Evolutionary conservation across 1,284 basidiomycete species (phyloP), one percentile per base, ranked within the genome.

Genomic region (Kwoniella shivajii): DNA sequence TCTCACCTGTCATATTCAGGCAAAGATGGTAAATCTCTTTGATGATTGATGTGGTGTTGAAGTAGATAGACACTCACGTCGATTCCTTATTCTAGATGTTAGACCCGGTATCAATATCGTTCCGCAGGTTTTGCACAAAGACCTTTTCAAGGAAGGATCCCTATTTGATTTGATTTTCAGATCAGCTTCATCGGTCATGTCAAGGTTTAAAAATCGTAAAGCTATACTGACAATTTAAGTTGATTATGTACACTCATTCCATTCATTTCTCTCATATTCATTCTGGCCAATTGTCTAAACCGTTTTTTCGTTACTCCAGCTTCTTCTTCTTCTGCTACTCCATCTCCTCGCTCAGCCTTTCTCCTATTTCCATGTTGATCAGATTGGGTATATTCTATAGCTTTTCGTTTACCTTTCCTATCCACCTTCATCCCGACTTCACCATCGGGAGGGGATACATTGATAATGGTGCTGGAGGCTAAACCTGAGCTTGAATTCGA

Each of bases 101-200:
- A 75, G 46, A 3, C 75, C 75, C 6, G 74, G 74, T 10, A 77
- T 60, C 1, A 75, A 64, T 1, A 75, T 63, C 1, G 75, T 69
- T 11, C 59, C 57, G 63, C 75, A 77, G 6, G 26, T 37, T 22
- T 50, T 54, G 57, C 75, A 77, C 20, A 74, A 48, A 0, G 63
- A 49, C 16, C 68, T 58, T 58, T 77, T 77, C 27, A 74, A 34
- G 0, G 64, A 59, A 5, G 73, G 72, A 52, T 77, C 75, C 20
- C 75, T 77, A 53, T 27, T 13, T 14, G 18, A 51, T 24, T 27
- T 20, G 26, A 43, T 26, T 11, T 9, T 26, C 14, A 14, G 24
- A 29, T 46, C 18, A 38, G 30, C 31, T 36, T 41, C 36, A 33
- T 30, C 6, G 16, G 30, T 30, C 20, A 9, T 37, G 5, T 11